A percentile compares a stretch with the other conserved stretches of the same genome.
Evolutionary conservation across 2,329 filamentous ascomycete species (phyloP).

Genomic region (Sarocladium strictum): DNA sequence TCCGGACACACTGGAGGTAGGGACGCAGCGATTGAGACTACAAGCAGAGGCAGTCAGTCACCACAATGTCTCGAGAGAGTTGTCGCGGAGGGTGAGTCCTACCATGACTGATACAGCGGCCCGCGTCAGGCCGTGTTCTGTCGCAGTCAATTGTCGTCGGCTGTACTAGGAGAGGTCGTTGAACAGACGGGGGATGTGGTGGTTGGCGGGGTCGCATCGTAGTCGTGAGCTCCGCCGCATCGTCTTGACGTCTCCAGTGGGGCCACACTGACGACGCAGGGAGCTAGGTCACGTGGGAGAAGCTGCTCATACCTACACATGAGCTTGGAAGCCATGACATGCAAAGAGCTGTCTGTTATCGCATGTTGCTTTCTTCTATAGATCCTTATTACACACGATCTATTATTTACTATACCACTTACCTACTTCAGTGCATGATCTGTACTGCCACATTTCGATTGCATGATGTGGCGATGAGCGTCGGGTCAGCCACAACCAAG

Average conservation of each 20-base stretch:
- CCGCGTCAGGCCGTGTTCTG: constrained; percentile 10
- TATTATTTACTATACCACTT: no score
- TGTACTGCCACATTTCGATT: no score
- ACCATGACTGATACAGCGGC: constrained; percentile 12
- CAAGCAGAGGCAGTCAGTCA: background rate
- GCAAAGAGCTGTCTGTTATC: no score
- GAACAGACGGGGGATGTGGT: constrained; percentile 3
- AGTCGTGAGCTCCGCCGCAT: constrained; percentile 19
- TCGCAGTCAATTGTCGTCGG: constrained; percentile 4
- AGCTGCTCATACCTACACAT: no score
- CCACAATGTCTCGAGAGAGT: background rate
- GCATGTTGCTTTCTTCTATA: no score
- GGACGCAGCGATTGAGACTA: constrained; percentile 95
- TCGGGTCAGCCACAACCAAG: background rate
- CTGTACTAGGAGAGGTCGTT: constrained; percentile 1
- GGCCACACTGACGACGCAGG: constrained; percentile 16
- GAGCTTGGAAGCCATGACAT: no score
- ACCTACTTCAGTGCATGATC: no score
- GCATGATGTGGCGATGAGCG: constrained; percentile 11
- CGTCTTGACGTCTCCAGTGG: constrained; percentile 28
- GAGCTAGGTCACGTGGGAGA: constrained; percentile 5
- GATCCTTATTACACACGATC: no score
- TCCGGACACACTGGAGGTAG: constrained; percentile 93
- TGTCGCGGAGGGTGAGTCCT: background rate
- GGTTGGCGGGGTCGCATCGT: constrained; percentile 20